Percentiles rank a stretch among this genome's conserved stretches.
phyloP scores from a whole-genome alignment of 257 asterid genomes.

The Primulina tabacum region DNA sequence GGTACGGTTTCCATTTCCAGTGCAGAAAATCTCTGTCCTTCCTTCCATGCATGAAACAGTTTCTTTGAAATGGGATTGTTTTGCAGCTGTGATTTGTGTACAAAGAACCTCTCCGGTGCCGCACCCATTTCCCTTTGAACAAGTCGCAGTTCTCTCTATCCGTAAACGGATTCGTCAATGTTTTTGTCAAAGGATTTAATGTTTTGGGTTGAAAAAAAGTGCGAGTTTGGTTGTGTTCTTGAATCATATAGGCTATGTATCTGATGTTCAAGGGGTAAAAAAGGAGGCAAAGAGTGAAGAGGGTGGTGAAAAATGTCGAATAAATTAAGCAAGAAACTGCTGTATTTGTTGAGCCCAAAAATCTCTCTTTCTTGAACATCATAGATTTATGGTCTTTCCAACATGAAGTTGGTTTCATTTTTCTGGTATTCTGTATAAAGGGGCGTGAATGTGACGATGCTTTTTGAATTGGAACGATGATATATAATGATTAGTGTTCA shows the following conservation, averaged over 20 bases:
- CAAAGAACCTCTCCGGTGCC: conserved; percentile 24
- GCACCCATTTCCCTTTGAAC: conserved; percentile 63
- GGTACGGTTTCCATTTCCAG: conserved; percentile 82
- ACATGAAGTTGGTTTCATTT: conserved; percentile 13
- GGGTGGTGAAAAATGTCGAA: conserved; percentile 15
- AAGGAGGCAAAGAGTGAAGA: conserved; percentile 29
- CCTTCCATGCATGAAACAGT: conserved; percentile 64
- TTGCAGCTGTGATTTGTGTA: conserved; percentile 62
- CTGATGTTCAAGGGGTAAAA: conserved; percentile 18
- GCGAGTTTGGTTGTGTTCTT: conserved; percentile 12
- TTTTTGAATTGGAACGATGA: no score
- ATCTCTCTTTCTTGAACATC: conserved; percentile 22
- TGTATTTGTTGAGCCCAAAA: conserved; percentile 15
- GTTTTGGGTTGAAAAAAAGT: conserved; percentile 20
- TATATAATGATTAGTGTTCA: no score
- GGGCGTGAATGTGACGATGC: no score
- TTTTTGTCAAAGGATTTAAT: conserved; percentile 11
- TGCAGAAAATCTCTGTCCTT: conserved; percentile 43
- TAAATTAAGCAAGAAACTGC: conserved; percentile 27
- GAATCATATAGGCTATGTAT: conserved; percentile 5
- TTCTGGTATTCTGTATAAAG: neutral
- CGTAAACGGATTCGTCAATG: neutral
- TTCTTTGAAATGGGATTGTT: conserved; percentile 39
- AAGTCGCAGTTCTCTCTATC: conserved; percentile 41
- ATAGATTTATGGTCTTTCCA: conserved; percentile 7